Conservation (phyloP, 169 alveolate species). For the Plasmodium inui region DNA sequence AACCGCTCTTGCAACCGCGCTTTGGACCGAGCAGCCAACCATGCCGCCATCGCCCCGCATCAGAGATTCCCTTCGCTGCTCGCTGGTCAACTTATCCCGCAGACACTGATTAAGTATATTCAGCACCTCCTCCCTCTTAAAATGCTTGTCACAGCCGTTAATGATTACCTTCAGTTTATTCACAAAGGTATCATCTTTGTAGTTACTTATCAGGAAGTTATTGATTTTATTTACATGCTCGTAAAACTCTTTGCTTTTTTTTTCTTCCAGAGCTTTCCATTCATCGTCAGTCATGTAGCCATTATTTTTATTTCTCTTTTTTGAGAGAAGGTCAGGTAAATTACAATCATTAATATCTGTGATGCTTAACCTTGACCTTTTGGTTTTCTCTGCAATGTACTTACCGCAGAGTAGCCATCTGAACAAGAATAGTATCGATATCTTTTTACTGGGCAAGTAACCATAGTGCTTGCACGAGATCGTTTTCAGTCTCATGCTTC, state of each 20-base stretch:
- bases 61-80: background rate
- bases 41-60: background rate
- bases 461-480: conserved; percentile 80
- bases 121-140: conserved; percentile 15
- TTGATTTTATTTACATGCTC: conserved; percentile 28
- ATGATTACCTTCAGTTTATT: conserved; percentile 40
- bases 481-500: conserved; percentile 82
- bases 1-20: too few relatives aligned
- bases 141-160: conserved; percentile 2
- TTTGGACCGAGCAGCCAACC: background rate
- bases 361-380: conserved; percentile 75
- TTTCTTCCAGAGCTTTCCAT: background rate
- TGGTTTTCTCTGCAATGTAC: conserved; percentile 77
- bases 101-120: conserved; percentile 6
- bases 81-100: background rate
- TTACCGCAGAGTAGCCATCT: conserved; percentile 81
- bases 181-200: conserved; percentile 31
- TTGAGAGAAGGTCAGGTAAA: conserved; percentile 28
- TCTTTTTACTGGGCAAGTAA: conserved; percentile 73
- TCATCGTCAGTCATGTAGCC: conserved; percentile 20
- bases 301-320: conserved; percentile 14
- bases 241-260: conserved; percentile 30
- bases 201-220: conserved; percentile 15
- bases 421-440: conserved; percentile 78
- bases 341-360: conserved; percentile 48